Percentiles rank a stretch among this genome's conserved stretches.
phyloP scores from a whole-genome alignment of 1,139 yeast species.

The Pneumocystis jirovecii region DNA sequence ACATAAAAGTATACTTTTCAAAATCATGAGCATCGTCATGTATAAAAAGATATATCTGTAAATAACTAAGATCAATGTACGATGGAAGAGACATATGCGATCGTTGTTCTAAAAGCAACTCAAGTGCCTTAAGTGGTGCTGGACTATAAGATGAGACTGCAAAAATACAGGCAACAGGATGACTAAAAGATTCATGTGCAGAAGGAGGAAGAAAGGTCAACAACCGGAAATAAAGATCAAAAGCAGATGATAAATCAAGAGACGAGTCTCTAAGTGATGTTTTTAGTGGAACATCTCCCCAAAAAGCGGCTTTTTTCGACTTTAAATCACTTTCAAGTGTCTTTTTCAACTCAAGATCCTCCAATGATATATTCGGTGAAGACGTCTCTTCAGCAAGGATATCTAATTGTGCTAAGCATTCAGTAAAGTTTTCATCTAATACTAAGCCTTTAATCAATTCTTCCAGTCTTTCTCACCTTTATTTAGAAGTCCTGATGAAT shows the following conservation, averaged over 20 bases:
- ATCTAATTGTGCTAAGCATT: no score
- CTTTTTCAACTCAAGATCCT: neutral
- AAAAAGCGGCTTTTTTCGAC: neutral
- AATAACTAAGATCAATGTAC: slow-evolving; percentile 25
- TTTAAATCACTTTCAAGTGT: neutral
- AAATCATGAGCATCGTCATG: slow-evolving; percentile 25
- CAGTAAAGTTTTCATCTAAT: no score
- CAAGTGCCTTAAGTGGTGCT: slow-evolving; percentile 39
- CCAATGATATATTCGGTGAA: no score
- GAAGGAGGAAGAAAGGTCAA: slow-evolving; percentile 49
- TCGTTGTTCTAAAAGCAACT: slow-evolving; percentile 23
- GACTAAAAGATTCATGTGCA: slow-evolving; percentile 79
- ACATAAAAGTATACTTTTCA: slow-evolving; percentile 13
- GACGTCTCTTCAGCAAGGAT: neutral
- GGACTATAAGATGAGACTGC: slow-evolving; percentile 37
- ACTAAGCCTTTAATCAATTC: neutral
- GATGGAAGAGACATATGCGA: slow-evolving; percentile 22
- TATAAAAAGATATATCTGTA: slow-evolving; percentile 26
- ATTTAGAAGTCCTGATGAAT: no score
- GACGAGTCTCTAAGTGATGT: neutral
- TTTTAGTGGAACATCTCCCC: neutral
- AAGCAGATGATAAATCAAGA: neutral
- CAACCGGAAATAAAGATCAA: slow-evolving; percentile 37
- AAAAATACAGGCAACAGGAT: slow-evolving; percentile 68
- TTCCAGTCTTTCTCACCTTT: neutral